Evolutionary conservation across 2,329 filamentous ascomycete species (phyloP), one percentile per base, ranked within the genome.

Genomic region (Fusarium concolor): DNA sequence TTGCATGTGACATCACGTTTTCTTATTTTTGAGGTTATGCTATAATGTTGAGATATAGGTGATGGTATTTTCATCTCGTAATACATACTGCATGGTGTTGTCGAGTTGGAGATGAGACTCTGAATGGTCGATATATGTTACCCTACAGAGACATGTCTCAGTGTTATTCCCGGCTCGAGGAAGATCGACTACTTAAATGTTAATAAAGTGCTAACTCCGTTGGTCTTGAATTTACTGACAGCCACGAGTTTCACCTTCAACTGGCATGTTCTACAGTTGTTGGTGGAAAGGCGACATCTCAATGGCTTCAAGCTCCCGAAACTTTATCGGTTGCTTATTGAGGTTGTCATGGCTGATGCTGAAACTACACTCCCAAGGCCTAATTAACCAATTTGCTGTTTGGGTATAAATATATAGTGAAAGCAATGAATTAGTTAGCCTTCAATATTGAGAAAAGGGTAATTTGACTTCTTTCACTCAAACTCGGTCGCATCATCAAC

Each of bases 51-150:
- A 4, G n/a, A 53, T 38, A 44, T 22, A 17, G 35, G 49, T 28
- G 43, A 62, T 6, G n/a, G 15, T 10, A 18, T 15, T 53, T 37
- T 10, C 7, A 24, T 53, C 8, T 60, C 11, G 37, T 17, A 28
- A 7, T 20, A 31, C 45, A 6, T 1, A 20, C n/a, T n/a, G 12
- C n/a, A 26, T 24, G 1, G 11, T 28, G 35, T 64, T 65, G 61
- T 33, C 28, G 29, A 41, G 17, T 31, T 26, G 6, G n/a, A 24
- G 17, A 42, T 17, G 20, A 53, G 61, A 26, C 53, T 45, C 61
- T 65, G 41, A 65, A 44, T 59, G 52, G 61, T 31, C n/a, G 18
- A 8, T 15, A n/a, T 29, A 8, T 11, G 18, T 18, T 52, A 52
- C 49, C 49, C 49, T 52, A 52, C 18, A 51, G 9, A 12, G 18